Conservation (phyloP, 768 basidiomycete genomes). For the Termitomyces titanicus region DNA sequence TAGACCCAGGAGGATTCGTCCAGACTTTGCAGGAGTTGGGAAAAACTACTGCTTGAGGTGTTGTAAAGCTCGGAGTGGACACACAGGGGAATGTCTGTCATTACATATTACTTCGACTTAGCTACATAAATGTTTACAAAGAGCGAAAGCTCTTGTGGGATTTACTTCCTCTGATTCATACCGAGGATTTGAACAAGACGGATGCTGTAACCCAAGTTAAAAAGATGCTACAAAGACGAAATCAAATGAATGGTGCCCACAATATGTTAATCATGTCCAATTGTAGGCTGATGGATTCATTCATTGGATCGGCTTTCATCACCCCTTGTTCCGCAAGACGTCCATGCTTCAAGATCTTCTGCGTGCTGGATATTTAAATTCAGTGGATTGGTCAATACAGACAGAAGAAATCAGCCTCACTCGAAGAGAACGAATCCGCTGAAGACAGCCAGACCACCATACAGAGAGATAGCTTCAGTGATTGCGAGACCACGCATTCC, state of each 20-base stretch:
- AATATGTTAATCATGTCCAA: constrained; percentile 85
- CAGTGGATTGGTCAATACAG: neutral
- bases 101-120: constrained; percentile 8
- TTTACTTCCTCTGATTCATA: constrained; percentile 53
- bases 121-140: neutral
- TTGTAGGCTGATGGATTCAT: constrained; percentile 74
- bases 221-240: neutral
- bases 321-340: constrained; percentile 66
- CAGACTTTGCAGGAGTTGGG: constrained; percentile 64
- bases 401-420: constrained; percentile 35
- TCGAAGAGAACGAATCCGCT: constrained; percentile 85
- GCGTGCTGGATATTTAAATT: constrained; percentile 49
- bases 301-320: constrained; percentile 70
- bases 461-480: constrained; percentile 74
- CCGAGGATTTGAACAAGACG: constrained; percentile 78
- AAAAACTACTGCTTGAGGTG: constrained; percentile 25
- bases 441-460: constrained; percentile 88
- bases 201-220: constrained; percentile 42
- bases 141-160: neutral
- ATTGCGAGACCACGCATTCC: constrained; percentile 74
- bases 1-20: constrained; percentile 87
- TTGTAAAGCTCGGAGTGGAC: neutral
- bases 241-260: constrained; percentile 48
- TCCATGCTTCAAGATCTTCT: constrained; percentile 79
- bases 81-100: neutral